Evolutionary conservation across 495 filamentous ascomycete species (phyloP).

Genomic region (Pseudoneurospora amorphoporcata): DNA sequence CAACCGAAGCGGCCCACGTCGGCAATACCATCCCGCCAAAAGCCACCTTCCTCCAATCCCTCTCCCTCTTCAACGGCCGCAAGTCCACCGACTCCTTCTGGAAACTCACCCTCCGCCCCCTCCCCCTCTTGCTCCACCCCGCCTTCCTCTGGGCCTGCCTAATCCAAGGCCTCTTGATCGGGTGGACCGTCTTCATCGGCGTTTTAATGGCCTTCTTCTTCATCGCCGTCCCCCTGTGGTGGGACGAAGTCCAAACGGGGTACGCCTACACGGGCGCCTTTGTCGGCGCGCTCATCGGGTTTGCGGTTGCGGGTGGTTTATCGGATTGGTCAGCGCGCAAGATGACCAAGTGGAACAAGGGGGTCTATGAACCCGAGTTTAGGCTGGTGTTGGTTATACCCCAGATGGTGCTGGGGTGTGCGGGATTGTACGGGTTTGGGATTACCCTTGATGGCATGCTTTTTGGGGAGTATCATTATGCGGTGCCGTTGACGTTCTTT

Average conservation of each 20-base stretch:
- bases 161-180: slow-evolving; percentile 83
- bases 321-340: slow-evolving; percentile 60
- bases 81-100: slow-evolving; percentile 57
- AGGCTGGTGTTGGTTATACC: slow-evolving; percentile 71
- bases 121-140: slow-evolving; percentile 63
- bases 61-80: slow-evolving; percentile 70
- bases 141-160: slow-evolving; percentile 84
- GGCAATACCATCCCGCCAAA: slow-evolving; percentile 21
- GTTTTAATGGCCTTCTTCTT: slow-evolving; percentile 79
- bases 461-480: slow-evolving; percentile 49
- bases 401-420: slow-evolving; percentile 64
- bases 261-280: slow-evolving; percentile 87
- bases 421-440: slow-evolving; percentile 80
- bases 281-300: slow-evolving; percentile 69
- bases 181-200: slow-evolving; percentile 92
- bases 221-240: slow-evolving; percentile 68
- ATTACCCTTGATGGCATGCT: slow-evolving; percentile 49
- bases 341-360: slow-evolving; percentile 65
- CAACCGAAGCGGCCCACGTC: not conserved
- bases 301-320: slow-evolving; percentile 60
- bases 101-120: slow-evolving; percentile 51
- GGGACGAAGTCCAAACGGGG: slow-evolving; percentile 69
- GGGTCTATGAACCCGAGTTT: slow-evolving; percentile 88
- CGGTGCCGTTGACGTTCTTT: slow-evolving; percentile 70
- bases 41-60: slow-evolving; percentile 41